Conservation (phyloP, 83 land plant species). For the Larix sibirica region DNA sequence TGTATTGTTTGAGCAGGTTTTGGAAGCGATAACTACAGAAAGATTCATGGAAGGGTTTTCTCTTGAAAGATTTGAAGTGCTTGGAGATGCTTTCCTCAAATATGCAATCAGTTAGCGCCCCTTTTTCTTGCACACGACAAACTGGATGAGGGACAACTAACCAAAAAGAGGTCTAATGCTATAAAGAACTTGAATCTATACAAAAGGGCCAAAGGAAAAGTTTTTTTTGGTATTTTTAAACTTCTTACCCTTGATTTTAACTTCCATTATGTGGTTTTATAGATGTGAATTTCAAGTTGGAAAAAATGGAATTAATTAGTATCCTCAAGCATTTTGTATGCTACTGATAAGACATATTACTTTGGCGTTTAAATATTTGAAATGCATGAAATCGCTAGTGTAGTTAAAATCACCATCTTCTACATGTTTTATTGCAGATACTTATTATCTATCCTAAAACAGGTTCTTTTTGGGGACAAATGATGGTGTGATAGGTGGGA, state of each 20-base stretch:
- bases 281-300: background rate
- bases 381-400: too few species aligned
- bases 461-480: too few species aligned
- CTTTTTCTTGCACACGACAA: conserved; percentile 62
- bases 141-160: conserved; percentile 80
- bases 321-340: background rate
- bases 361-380: too few species aligned
- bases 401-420: too few species aligned
- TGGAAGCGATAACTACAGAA: conserved; percentile 89
- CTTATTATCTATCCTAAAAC: too few species aligned
- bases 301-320: background rate
- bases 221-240: conserved; percentile 23
- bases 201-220: conserved; percentile 55
- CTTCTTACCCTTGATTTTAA: too few species aligned
- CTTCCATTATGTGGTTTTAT: too few species aligned
- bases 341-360: background rate
- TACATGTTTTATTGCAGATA: too few species aligned
- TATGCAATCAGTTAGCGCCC: conserved; percentile 68
- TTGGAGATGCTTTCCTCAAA: conserved; percentile 94
- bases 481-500: too few species aligned
- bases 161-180: conserved; percentile 50
- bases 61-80: conserved; percentile 88
- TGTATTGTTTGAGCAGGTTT: conserved; percentile 43
- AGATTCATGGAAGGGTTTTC: conserved; percentile 80
- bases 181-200: conserved; percentile 70